phyloP scores from a whole-genome alignment of 345 rosid genomes.

The Populus ilicifolia region DNA sequence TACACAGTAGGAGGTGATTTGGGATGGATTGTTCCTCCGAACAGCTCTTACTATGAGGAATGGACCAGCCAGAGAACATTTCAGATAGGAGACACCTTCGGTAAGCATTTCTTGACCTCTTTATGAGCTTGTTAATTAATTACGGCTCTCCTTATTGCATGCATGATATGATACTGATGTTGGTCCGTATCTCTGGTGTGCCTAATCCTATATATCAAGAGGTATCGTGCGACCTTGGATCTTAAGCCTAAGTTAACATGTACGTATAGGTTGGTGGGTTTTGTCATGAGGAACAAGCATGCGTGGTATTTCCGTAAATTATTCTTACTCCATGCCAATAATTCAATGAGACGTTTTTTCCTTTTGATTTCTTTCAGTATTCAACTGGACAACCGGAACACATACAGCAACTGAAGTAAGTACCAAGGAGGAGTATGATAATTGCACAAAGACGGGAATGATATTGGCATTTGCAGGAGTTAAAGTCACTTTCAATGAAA shows the following conservation, averaged over 20 bases:
- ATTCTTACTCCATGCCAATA: too few relatives aligned
- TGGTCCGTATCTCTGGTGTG: too few relatives aligned
- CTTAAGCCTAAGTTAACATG: too few relatives aligned
- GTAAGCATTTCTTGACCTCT: background rate
- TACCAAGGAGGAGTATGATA: conserved; percentile 16
- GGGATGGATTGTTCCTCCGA: conserved; percentile 30
- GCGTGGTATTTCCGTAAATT: too few relatives aligned
- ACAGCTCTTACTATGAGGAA: conserved; percentile 8
- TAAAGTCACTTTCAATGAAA: background rate
- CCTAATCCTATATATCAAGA: too few relatives aligned
- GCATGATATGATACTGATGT: too few relatives aligned
- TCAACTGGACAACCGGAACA: conserved; percentile 23
- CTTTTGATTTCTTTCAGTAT: conserved; percentile 3
- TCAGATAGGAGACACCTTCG: background rate
- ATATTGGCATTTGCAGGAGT: background rate
- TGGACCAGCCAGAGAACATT: conserved; percentile 21
- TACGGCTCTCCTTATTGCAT: too few relatives aligned
- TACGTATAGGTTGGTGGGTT: too few relatives aligned
- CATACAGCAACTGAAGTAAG: conserved; percentile 14
- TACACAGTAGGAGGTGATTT: conserved; percentile 11
- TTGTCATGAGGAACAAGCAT: too few relatives aligned
- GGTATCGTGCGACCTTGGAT: too few relatives aligned
- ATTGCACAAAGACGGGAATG: conserved; percentile 13
- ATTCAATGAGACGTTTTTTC: background rate
- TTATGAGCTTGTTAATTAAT: background rate